A percentile compares a stretch with the other conserved stretches of the same genome.
Conservation (phyloP, 352 stramenopile species). For the Globisporangium megalacanthum region DNA sequence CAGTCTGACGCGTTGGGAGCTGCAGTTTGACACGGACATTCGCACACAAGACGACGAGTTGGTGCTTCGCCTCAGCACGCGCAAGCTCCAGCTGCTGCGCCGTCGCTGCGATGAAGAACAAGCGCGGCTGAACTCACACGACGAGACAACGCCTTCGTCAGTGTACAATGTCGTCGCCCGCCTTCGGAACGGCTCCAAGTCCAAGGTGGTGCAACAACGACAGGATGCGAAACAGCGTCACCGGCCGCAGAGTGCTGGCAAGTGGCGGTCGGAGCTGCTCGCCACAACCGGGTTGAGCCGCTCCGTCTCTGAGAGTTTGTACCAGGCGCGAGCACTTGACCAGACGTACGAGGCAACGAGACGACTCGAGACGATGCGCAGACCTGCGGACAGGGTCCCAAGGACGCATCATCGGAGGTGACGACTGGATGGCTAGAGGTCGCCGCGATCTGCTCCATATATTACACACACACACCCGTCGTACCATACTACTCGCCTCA, state of each 20-base stretch:
- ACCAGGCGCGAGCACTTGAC: background rate
- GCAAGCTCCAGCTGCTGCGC: slow-evolving; percentile 14
- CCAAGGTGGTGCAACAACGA: slow-evolving; percentile 5
- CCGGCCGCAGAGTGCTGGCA: slow-evolving; percentile 4
- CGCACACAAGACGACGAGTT: slow-evolving; percentile 13
- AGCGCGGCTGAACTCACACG: slow-evolving; percentile 1
- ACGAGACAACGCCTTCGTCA: background rate
- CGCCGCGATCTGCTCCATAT: background rate
- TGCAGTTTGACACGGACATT: slow-evolving; percentile 11
- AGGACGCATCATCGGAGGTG: background rate
- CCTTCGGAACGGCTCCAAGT: slow-evolving; percentile 16
- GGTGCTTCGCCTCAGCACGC: slow-evolving; percentile 9
- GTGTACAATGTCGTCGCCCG: slow-evolving; percentile 12
- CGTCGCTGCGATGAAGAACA: slow-evolving; percentile 10
- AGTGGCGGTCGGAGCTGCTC: background rate
- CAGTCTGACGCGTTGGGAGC: background rate
- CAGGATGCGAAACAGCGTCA: slow-evolving; percentile 1
- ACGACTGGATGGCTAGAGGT: background rate
- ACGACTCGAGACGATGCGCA: background rate
- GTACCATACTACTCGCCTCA: background rate
- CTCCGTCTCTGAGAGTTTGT: slow-evolving; percentile 10
- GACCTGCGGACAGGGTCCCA: background rate
- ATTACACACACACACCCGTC: background rate
- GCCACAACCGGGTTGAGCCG: background rate
- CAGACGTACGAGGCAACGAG: background rate